These are phyloP conservation scores for Apocynum venetum DNA, from an alignment of 257 asterid species.

Conservation along the genomic window DNA sequence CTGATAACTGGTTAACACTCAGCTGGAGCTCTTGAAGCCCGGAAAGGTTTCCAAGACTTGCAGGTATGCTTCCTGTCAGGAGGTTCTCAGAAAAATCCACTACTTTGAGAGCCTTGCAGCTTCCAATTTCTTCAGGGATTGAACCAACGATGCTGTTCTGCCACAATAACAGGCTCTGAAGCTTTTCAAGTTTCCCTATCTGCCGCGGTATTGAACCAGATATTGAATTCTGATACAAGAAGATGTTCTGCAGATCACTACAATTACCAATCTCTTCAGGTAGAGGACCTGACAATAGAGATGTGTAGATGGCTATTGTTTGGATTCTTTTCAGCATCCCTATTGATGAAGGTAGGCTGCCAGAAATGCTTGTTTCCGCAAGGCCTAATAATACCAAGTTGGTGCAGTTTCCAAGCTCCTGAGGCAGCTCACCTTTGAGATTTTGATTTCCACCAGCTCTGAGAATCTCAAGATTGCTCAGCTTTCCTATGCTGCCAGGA, in stretches of 20 bases:
- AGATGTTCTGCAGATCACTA: slow-evolving; percentile 65
- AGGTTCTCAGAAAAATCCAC: slow-evolving; percentile 77
- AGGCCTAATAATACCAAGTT: slow-evolving; percentile 59
- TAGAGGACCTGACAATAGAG: slow-evolving; percentile 68
- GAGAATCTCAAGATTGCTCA: slow-evolving; percentile 54
- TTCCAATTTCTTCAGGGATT: slow-evolving; percentile 66
- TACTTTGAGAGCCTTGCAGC: slow-evolving; percentile 54
- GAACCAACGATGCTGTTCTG: slow-evolving; percentile 75
- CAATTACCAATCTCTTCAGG: slow-evolving; percentile 91
- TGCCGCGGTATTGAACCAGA: slow-evolving; percentile 64
- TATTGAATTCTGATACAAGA: slow-evolving; percentile 75
- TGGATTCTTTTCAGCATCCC: slow-evolving; percentile 71
- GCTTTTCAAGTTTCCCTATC: slow-evolving; percentile 60
- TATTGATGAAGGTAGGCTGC: slow-evolving; percentile 62
- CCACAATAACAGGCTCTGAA: slow-evolving; percentile 61
- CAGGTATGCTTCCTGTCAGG: slow-evolving; percentile 62
- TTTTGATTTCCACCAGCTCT: slow-evolving; percentile 92
- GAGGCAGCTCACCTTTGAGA: slow-evolving; percentile 67
- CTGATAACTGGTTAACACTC: slow-evolving; percentile 80
- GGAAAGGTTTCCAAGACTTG: slow-evolving; percentile 52
- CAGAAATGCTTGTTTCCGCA: slow-evolving; percentile 83
- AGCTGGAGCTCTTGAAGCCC: slow-evolving; percentile 72
- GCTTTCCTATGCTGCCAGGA: slow-evolving; percentile 58
- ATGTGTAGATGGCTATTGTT: slow-evolving; percentile 73
- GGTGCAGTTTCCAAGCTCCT: slow-evolving; percentile 79